These are phyloP conservation scores for Sistotremastrum niveocremeum DNA, from an alignment of 768 basidiomycete genomes.

Conservation along the genomic window DNA sequence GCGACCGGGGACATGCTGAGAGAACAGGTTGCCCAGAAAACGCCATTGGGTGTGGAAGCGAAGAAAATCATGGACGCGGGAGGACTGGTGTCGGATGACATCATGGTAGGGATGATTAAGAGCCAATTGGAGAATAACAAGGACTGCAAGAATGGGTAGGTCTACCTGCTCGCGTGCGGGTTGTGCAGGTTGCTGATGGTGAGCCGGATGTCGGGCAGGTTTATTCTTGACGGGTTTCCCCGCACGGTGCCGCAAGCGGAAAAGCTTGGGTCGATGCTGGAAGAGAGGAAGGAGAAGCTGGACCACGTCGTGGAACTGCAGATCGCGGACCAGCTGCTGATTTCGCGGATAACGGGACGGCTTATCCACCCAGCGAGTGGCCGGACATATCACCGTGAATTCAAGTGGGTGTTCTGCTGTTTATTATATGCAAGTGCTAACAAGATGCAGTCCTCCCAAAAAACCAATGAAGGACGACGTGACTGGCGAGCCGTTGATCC, in stretches of 20 bases:
- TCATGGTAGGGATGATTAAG: slow-evolving; percentile 96
- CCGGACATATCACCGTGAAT: slow-evolving; percentile 89
- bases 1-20: slow-evolving; percentile 99
- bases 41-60: slow-evolving; percentile 76
- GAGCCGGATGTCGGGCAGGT: slow-evolving; percentile 32
- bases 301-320: slow-evolving; percentile 86
- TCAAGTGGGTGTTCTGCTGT: slow-evolving; percentile 50
- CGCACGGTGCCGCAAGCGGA: slow-evolving; percentile 93
- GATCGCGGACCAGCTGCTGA: slow-evolving; percentile 90
- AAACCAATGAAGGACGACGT: slow-evolving; percentile 89
- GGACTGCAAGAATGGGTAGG: slow-evolving; percentile 91
- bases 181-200: too few species aligned
- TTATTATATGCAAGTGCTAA: neutral
- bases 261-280: slow-evolving; percentile 89
- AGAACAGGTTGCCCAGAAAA: slow-evolving; percentile 81
- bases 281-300: slow-evolving; percentile 68
- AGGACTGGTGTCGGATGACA: slow-evolving; percentile 90
- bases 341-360: slow-evolving; percentile 94
- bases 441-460: slow-evolving; percentile 73
- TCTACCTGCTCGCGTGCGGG: slow-evolving; percentile 6
- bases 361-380: slow-evolving; percentile 85
- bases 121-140: slow-evolving; percentile 89
- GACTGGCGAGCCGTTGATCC: slow-evolving; percentile 90
- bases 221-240: slow-evolving; percentile 99
- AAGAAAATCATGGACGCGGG: slow-evolving; percentile 98